Conservation (phyloP, 495 filamentous ascomycete genomes). For the Xylaria venustula region DNA sequence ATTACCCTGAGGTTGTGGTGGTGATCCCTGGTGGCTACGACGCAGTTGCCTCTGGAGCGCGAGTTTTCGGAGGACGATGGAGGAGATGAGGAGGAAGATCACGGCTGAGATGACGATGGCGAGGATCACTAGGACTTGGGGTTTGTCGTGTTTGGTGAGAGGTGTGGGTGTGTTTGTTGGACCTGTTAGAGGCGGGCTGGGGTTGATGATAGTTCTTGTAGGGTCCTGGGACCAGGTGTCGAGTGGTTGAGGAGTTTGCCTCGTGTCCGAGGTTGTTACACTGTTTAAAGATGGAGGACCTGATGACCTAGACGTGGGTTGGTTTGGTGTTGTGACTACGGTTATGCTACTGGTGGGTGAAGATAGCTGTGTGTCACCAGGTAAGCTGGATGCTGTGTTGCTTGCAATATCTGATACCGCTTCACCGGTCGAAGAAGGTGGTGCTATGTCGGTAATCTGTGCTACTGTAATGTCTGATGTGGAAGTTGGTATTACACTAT, state of each 20-base stretch:
- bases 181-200: not conserved
- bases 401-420: not conserved
- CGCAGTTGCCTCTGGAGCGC: not conserved
- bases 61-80: not conserved
- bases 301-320: not conserved
- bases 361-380: too few relatives aligned
- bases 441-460: not conserved
- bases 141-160: not conserved
- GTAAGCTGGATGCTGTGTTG: not conserved
- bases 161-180: not conserved
- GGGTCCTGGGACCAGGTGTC: not conserved
- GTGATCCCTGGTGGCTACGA: not conserved
- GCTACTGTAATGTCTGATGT: not conserved
- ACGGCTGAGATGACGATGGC: slow-evolving; percentile 4
- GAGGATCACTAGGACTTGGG: not conserved
- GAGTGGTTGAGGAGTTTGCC: not conserved
- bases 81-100: not conserved
- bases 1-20: not conserved
- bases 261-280: not conserved
- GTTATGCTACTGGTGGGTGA: not conserved
- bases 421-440: not conserved
- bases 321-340: not conserved
- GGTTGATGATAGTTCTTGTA: not conserved
- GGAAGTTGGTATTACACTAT: not conserved
- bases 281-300: not conserved